Evolutionary conservation across 192 early-diverging fungal species (phyloP), one percentile per base, ranked within the genome.

Genomic region (Podila epicladia): DNA sequence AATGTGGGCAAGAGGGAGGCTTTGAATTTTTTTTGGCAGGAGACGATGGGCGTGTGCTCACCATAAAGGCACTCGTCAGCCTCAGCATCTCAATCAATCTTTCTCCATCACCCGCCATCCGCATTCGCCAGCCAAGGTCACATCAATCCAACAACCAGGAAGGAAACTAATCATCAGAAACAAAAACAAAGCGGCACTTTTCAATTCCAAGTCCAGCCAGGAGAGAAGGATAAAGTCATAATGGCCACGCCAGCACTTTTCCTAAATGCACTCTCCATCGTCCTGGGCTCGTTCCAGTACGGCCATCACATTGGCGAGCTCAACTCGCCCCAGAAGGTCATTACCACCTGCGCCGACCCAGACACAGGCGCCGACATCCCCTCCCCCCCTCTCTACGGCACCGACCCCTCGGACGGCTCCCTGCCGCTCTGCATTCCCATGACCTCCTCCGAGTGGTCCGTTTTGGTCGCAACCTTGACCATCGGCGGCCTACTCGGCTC

Each of bases 401-500:
- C n/a, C 8, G 33, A 63, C 1, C 64, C 59, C n/a, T 26, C n/a
- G 24, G 72, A 63, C 6, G 58, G 49, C 62, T 62, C 73, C 19
- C 82, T 95, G 8, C 91, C 91, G 8, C 73, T 82, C 61, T 95
- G 93, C 60, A 87, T 95, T 38, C 89, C 89, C 31, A 95, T 95
- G 93, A 82, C 83, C 9, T 85, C 84, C 64, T 82, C 75, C 3
- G 70, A 83, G 76, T 95, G 77, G 85, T 90, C 91, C 49, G 85
- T 80, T 45, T 85, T 84, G 55, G 91, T 80, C 58, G 89, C 87
- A 69, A 90, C 80, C 70, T 84, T 86, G 73, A 89, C 87, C 6
- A 84, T 94, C 17, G 96, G 96, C 41, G 96, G 91, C 2, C 85
- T 96, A 55, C 58, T 92, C 2, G 96, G 95, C 28, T 92, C 95